A percentile compares a stretch with the other conserved stretches of the same genome.
Evolutionary conservation across 176 grass and related monocot species (phyloP).

Genomic region (Elaeis guineensis): DNA sequence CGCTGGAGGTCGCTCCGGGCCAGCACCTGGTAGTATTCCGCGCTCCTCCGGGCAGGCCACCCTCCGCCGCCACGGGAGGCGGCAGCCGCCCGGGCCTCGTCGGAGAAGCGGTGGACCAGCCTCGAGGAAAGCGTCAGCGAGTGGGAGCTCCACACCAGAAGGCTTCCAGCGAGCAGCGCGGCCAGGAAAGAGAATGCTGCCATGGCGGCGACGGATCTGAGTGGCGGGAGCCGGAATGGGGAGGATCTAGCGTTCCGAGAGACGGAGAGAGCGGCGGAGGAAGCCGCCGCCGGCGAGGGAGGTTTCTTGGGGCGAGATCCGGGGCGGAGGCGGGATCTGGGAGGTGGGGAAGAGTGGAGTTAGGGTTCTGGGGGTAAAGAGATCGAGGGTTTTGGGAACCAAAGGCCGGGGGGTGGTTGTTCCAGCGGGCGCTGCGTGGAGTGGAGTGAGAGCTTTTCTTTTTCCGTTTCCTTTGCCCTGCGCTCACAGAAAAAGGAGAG

Average conservation of each 20-base stretch:
- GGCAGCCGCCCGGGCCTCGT: slow-evolving; percentile 42
- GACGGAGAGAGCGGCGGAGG: not conserved
- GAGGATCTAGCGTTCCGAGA: not conserved
- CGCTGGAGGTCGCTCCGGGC: slow-evolving; percentile 60
- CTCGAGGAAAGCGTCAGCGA: slow-evolving; percentile 35
- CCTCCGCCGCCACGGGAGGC: slow-evolving; percentile 12
- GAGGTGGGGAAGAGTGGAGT: not conserved
- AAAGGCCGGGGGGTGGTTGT: not conserved
- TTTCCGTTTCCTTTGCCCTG: no score
- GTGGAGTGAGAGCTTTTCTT: no score
- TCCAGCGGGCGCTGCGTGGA: no score
- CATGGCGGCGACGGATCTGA: slow-evolving; percentile 17
- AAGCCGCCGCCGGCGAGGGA: not conserved
- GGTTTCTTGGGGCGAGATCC: not conserved
- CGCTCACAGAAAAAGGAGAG: no score
- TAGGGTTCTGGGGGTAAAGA: not conserved
- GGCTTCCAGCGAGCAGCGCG: slow-evolving; percentile 15
- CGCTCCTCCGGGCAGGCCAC: slow-evolving; percentile 63
- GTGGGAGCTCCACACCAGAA: not conserved
- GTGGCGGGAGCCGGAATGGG: not conserved
- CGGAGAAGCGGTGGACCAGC: slow-evolving; percentile 85
- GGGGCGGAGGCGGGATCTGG: not conserved
- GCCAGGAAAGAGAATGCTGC: slow-evolving; percentile 10
- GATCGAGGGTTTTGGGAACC: slow-evolving; percentile 11
- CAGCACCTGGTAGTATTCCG: slow-evolving; percentile 61